Evolutionary conservation across 1,139 yeast genomes (phyloP).

Genomic region (Kodamaea derodonti): DNA sequence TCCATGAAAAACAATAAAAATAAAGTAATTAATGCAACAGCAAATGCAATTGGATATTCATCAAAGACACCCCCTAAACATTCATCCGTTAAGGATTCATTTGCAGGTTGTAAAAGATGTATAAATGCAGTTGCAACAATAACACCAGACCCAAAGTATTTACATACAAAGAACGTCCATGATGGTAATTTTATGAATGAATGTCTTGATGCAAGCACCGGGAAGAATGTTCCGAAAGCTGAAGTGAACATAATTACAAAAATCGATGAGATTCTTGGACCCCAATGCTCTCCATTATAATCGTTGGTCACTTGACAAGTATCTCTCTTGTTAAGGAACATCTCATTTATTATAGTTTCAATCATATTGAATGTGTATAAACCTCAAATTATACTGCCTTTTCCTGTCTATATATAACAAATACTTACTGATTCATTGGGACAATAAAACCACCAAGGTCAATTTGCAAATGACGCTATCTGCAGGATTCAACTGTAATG

Average conservation of each 20-base stretch:
- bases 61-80: constrained; percentile 57
- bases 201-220: constrained; percentile 52
- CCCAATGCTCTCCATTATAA: constrained; percentile 38
- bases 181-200: constrained; percentile 52
- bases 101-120: constrained; percentile 79
- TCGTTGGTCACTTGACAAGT: constrained; percentile 35
- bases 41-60: constrained; percentile 63
- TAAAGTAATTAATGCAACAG: constrained; percentile 53
- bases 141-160: constrained; percentile 90
- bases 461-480: neutral
- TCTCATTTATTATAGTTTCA: constrained; percentile 5
- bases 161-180: constrained; percentile 66
- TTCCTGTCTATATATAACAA: neutral
- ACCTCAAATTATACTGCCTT: too few relatives aligned
- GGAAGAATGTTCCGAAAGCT: constrained; percentile 56
- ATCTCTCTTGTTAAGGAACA: constrained; percentile 21
- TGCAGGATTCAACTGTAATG: constrained; percentile 1
- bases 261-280: constrained; percentile 70
- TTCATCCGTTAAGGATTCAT: constrained; percentile 45
- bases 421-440: neutral
- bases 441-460: constrained; percentile 7
- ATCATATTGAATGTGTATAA: too few relatives aligned
- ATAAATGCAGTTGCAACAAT: constrained; percentile 87
- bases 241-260: constrained; percentile 64
- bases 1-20: constrained; percentile 54